A percentile compares a stretch with the other conserved stretches of the same genome.
These are phyloP conservation scores for Mercurialis annua DNA, from an alignment of 345 rosid species.

Conservation along the genomic window DNA sequence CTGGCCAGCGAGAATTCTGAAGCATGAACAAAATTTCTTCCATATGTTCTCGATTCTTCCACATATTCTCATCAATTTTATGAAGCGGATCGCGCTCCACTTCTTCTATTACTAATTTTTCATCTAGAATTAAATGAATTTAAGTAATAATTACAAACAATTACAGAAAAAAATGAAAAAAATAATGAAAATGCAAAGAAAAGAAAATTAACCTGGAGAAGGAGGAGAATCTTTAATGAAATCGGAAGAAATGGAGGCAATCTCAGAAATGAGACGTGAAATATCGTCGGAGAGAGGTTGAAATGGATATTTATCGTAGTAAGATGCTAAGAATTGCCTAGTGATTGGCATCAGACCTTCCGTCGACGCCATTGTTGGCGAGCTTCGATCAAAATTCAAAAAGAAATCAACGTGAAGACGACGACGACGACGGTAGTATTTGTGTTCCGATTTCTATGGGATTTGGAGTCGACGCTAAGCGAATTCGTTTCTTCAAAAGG, in stretches of 20 bases:
- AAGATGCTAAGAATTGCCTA: conserved; percentile 66
- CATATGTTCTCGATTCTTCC: conserved; percentile 90
- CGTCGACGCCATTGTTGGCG: conserved; percentile 59
- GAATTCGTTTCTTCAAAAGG: not conserved
- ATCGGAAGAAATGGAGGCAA: conserved; percentile 53
- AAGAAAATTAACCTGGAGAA: conserved; percentile 46
- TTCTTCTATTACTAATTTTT: conserved; percentile 50
- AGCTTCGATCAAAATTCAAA: not conserved
- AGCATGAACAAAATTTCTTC: conserved; percentile 81
- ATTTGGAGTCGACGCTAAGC: not conserved
- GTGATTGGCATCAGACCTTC: conserved; percentile 89
- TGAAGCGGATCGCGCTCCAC: conserved; percentile 63
- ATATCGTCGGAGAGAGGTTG: conserved; percentile 70
- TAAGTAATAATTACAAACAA: not conserved
- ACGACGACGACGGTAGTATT: not conserved
- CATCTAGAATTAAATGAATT: conserved; percentile 35
- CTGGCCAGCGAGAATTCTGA: conserved; percentile 64
- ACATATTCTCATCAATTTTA: conserved; percentile 95
- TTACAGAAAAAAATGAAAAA: not conserved
- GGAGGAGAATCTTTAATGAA: conserved; percentile 51
- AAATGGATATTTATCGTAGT: conserved; percentile 73
- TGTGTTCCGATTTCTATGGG: not conserved
- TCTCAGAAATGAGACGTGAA: conserved; percentile 55
- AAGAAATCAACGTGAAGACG: not conserved
- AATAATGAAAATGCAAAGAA: not conserved